Percentiles rank a stretch among this genome's conserved stretches.
Conservation (phyloP, 2,329 filamentous ascomycete species). For the Colletotrichum aenigma region DNA sequence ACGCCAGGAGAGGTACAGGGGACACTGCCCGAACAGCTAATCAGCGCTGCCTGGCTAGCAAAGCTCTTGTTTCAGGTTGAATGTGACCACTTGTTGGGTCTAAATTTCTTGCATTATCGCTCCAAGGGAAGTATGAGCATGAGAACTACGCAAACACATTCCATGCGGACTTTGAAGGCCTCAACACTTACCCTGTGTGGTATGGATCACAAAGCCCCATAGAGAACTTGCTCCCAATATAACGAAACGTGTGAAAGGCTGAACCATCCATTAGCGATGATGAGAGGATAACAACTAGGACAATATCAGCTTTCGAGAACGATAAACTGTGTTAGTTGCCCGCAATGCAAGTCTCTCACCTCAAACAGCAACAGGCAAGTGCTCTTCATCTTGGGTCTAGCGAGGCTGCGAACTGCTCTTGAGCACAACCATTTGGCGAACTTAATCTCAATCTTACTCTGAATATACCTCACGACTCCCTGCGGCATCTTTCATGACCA, state of each 20-base stretch:
- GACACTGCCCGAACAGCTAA: too few relatives aligned
- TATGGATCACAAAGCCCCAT: fast-evolving
- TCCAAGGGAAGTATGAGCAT: background rate
- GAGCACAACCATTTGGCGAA: background rate
- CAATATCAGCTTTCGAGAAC: background rate
- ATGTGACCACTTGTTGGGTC: background rate
- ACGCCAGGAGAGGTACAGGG: too few relatives aligned
- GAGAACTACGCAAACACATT: background rate
- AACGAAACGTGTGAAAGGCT: background rate
- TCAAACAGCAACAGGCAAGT: background rate
- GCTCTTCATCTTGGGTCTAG: background rate
- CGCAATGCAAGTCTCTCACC: fast-evolving
- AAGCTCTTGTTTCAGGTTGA: background rate
- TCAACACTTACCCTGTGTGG: fast-evolving
- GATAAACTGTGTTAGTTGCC: background rate
- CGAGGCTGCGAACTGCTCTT: background rate
- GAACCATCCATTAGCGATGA: background rate
- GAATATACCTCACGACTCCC: background rate
- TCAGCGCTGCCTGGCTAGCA: too few relatives aligned
- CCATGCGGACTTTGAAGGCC: background rate
- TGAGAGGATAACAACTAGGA: background rate
- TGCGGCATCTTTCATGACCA: background rate
- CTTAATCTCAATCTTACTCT: background rate
- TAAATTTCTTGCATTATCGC: background rate
- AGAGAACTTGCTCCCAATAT: background rate